Percentiles rank a stretch among this genome's conserved stretches.
These are phyloP conservation scores for Pseudogymnoascus sp. DNA, from an alignment of 2,329 filamentous ascomycete genomes.

Conservation along the genomic window DNA sequence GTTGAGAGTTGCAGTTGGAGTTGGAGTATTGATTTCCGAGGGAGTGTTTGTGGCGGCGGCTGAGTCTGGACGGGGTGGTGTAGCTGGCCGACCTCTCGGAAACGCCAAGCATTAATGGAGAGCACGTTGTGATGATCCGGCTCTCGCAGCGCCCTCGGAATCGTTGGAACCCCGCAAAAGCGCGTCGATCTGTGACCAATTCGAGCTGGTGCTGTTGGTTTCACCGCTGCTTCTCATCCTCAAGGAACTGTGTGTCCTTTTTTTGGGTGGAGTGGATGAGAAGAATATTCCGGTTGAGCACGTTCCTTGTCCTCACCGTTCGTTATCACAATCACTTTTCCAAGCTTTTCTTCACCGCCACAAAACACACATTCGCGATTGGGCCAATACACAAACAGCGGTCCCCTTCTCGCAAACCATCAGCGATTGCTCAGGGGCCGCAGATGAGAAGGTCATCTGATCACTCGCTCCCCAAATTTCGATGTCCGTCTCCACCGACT, in stretches of 20 bases:
- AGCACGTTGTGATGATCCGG: conserved; percentile 2
- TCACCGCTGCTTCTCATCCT: neutral
- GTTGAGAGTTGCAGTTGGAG: neutral
- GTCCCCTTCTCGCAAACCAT: neutral
- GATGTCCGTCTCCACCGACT: neutral
- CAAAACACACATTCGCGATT: neutral
- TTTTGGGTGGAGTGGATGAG: neutral
- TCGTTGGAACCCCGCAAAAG: neutral
- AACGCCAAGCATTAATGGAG: neutral
- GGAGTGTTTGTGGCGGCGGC: neutral
- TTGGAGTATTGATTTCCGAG: neutral
- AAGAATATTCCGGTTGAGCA: neutral
- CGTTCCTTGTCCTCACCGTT: neutral
- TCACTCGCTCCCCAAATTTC: neutral
- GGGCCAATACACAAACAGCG: neutral
- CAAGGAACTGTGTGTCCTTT: neutral
- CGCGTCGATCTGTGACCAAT: neutral
- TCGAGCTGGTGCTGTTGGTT: neutral
- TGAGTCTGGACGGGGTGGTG: neutral
- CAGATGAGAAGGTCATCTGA: neutral
- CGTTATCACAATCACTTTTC: neutral
- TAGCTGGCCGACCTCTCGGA: neutral
- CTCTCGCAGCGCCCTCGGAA: neutral
- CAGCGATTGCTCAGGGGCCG: neutral
- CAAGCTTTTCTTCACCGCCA: conserved; percentile 1